Percentiles rank a stretch among this genome's conserved stretches.
Conservation (phyloP, 257 asterid species). For the Capsicum pubescens region DNA sequence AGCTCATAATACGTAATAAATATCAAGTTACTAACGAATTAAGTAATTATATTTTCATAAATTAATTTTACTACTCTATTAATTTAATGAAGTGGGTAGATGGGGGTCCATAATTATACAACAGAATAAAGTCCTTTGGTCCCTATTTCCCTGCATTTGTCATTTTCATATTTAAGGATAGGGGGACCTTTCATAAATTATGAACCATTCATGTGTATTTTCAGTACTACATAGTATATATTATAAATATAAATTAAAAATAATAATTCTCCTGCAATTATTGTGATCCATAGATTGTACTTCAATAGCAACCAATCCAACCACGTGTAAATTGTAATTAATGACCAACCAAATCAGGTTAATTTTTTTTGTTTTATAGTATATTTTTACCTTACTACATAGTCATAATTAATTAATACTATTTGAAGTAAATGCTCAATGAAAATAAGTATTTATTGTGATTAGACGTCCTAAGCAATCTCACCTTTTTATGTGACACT, state of each 20-base stretch:
- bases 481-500: neutral
- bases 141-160: constrained; percentile 18
- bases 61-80: neutral
- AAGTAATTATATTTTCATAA: neutral
- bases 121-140: neutral
- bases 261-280: neutral
- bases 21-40: neutral
- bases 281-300: neutral
- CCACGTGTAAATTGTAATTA: neutral
- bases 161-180: constrained; percentile 14
- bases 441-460: neutral
- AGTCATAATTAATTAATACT: neutral
- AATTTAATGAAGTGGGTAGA: neutral
- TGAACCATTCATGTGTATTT: constrained; percentile 12
- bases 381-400: neutral
- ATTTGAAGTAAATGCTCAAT: neutral
- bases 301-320: neutral
- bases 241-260: neutral
- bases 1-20: no score
- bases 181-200: constrained; percentile 17
- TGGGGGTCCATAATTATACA: neutral
- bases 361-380: no score
- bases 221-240: neutral
- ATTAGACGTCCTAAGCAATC: neutral
- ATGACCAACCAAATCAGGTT: neutral